Evolutionary conservation across 331 rosid genomes (phyloP), one percentile per base, ranked within the genome.

Genomic region (Rhamnella rubrinervis): DNA sequence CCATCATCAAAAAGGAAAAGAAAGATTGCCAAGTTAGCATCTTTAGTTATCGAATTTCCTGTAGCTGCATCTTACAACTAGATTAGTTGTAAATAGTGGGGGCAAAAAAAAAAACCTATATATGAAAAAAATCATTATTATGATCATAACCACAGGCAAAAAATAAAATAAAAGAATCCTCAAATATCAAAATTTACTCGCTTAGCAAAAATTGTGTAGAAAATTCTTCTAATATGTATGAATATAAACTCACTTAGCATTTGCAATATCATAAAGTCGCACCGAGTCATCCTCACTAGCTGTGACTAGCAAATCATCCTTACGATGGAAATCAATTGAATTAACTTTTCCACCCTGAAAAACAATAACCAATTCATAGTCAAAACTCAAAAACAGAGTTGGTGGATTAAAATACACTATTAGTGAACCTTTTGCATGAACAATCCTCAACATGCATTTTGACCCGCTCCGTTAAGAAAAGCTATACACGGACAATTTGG

Each of bases 271-370:
- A 62, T 90, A 93, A 59, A 93, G 92, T 17, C 98, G 88, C 73
- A 93, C 96, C 0, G 98, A 90, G 61, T 93, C 98, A 71, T 93
- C 98, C 68, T 88, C 97, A 75, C 97, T 84, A 39, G 97, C 87
- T 4, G 96, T 90, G 61, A 91, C 92, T 59, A 93, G 85, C 67
- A 93, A 82, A 85, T 93, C 96, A 51, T 93, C 98, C 87, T 81
- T 88, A 1, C 97, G 89, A 75, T 93, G 98, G 53, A 93, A 93
- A 83, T 88, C 98, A 67, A 93, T 74, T 2, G 96, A 93, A 77
- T 80, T 82, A 70, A 93, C 85, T 82, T 87, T 93, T 67, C 97
- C 98, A 67, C 76, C 90, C 98, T 93, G 82, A 60, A 82, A 72
- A 60, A 55, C 19, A 20, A 2, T 2, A 85, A 37, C 19, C 46